A percentile compares a stretch with the other conserved stretches of the same genome.
These are phyloP conservation scores for Verruconis gallopava DNA, from an alignment of 2,329 filamentous ascomycete genomes.

Conservation along the genomic window DNA sequence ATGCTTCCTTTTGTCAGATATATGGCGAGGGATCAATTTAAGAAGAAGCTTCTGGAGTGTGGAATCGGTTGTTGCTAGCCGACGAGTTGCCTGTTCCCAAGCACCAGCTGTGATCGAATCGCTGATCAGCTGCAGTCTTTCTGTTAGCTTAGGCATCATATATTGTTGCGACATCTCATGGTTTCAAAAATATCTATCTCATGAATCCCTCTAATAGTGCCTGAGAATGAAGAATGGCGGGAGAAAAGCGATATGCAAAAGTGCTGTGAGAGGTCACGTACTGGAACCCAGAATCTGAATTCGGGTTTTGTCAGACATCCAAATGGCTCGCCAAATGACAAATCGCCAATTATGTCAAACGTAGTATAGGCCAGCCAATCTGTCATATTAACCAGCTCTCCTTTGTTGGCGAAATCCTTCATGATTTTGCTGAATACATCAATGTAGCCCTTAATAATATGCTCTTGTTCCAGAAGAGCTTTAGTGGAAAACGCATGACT, in stretches of 20 bases:
- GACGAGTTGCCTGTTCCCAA: slow-evolving; percentile 2
- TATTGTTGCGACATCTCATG: slow-evolving; percentile 13
- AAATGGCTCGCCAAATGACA: slow-evolving; percentile 19
- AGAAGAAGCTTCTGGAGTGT: slow-evolving; percentile 14
- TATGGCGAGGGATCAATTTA: slow-evolving; percentile 13
- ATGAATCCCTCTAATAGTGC: slow-evolving; percentile 7
- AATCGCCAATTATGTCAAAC: slow-evolving; percentile 17
- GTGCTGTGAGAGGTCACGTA: slow-evolving; percentile 2
- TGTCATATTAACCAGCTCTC: slow-evolving; percentile 6
- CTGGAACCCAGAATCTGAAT: slow-evolving; percentile 17
- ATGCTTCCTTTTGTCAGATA: slow-evolving; percentile 11
- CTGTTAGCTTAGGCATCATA: slow-evolving; percentile 1
- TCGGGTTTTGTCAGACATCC: slow-evolving; percentile 14
- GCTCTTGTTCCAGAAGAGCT: slow-evolving; percentile 17
- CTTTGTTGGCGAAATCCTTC: not conserved
- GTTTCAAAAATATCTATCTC: slow-evolving; percentile 10
- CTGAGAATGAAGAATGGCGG: not conserved
- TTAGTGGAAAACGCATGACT: slow-evolving; percentile 7
- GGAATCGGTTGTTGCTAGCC: slow-evolving; percentile 12
- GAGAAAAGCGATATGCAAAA: slow-evolving; percentile 3
- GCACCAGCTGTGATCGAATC: slow-evolving; percentile 1
- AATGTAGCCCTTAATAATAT: slow-evolving; percentile 20
- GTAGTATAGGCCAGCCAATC: slow-evolving; percentile 11
- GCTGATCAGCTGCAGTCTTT: slow-evolving; percentile 4
- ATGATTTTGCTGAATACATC: slow-evolving; percentile 15